phyloP scores from a whole-genome alignment of 257 asterid species.

The Prunella vulgaris region DNA sequence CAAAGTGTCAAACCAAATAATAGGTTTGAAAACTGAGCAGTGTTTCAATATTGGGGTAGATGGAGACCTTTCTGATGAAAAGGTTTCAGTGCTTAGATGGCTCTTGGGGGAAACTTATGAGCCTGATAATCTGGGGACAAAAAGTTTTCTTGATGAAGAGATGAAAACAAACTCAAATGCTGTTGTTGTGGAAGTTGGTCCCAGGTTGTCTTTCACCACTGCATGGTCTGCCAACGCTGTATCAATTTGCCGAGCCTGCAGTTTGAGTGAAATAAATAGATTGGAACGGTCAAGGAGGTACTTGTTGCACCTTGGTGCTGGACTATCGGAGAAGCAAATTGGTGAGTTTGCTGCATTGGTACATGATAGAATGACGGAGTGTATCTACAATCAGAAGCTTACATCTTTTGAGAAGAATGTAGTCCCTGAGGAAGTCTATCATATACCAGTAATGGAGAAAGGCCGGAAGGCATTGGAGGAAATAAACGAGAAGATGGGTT shows the following conservation, averaged over 20 bases:
- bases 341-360: conserved; percentile 71
- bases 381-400: conserved; percentile 63
- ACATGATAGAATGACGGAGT: conserved; percentile 95
- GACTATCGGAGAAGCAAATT: conserved; percentile 53
- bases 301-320: conserved; percentile 46
- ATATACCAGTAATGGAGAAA: conserved; percentile 87
- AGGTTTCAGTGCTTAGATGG: conserved; percentile 69
- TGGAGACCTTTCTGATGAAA: conserved; percentile 47
- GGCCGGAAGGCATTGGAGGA: conserved; percentile 88
- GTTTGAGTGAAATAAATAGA: conserved; percentile 66
- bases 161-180: conserved; percentile 22
- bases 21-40: conserved; percentile 40
- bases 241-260: conserved; percentile 79
- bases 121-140: conserved; percentile 46
- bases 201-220: conserved; percentile 81
- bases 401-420: conserved; percentile 64
- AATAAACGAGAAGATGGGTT: conserved; percentile 79
- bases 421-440: conserved; percentile 64
- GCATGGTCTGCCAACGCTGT: conserved; percentile 98
- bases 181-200: conserved; percentile 77
- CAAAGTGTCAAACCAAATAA: conserved; percentile 21
- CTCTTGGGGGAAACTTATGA: conserved; percentile 82
- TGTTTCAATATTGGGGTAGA: conserved; percentile 75
- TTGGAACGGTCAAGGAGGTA: conserved; percentile 83
- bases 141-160: conserved; percentile 64